A percentile compares a stretch with the other conserved stretches of the same genome.
Conservation (phyloP, 345 rosid genomes). For the Physaria fendleri region DNA sequence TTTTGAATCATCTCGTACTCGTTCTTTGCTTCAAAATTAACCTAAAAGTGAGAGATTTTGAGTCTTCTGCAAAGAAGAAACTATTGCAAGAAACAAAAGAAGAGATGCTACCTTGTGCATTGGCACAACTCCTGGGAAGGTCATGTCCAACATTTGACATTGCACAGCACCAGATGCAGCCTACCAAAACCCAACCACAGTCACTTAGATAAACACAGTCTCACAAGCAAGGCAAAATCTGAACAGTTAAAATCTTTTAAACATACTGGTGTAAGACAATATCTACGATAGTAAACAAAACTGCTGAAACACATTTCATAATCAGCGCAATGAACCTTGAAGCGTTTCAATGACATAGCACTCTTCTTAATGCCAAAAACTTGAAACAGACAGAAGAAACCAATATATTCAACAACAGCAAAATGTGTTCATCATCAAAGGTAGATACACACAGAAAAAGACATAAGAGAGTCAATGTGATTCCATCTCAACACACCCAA, state of each 20-base stretch:
- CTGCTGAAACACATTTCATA: background rate
- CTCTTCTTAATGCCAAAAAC: background rate
- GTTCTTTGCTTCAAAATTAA: conserved; percentile 89
- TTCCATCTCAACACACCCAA: background rate
- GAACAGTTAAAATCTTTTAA: background rate
- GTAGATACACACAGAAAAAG: conserved; percentile 2
- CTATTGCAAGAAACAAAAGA: background rate
- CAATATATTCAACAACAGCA: background rate
- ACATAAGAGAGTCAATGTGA: background rate
- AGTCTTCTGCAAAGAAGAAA: background rate
- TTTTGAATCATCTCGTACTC: conserved; percentile 97
- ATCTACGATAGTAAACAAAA: background rate
- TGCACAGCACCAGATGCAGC: conserved; percentile 99
- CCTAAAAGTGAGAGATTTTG: conserved; percentile 36
- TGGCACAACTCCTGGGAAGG: conserved; percentile 91
- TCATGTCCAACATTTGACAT: conserved; percentile 96
- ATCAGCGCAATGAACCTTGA: background rate
- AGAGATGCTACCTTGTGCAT: conserved; percentile 73
- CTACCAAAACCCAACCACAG: conserved; percentile 24
- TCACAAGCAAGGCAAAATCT: background rate
- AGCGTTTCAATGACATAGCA: background rate
- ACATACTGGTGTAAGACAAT: background rate
- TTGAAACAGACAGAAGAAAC: background rate
- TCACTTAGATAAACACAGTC: conserved; percentile 8
- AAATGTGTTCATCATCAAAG: background rate